Conservation (phyloP, 176 grass and related monocot genomes). For the Aegilops speltoides region DNA sequence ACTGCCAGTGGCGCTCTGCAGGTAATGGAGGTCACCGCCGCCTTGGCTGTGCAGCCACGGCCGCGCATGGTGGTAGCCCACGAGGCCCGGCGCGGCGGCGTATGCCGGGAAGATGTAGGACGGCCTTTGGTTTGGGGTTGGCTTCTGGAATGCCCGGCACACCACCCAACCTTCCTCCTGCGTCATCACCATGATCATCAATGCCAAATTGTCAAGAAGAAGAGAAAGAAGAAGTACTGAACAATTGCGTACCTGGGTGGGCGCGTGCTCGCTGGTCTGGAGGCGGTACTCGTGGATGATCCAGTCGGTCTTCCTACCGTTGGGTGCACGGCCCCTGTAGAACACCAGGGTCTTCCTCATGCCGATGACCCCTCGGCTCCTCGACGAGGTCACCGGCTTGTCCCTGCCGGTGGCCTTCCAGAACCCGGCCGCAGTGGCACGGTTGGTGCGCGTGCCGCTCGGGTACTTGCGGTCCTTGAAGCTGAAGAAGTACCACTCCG, state of each 20-base stretch:
- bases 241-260: background rate
- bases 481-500: conserved; percentile 79
- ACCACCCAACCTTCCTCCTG: conserved; percentile 98
- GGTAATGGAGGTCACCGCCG: conserved; percentile 5
- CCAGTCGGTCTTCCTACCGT: conserved; percentile 33
- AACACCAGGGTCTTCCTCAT: conserved; percentile 90
- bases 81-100: background rate
- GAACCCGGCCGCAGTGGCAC: conserved; percentile 75
- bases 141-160: conserved; percentile 80
- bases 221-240: background rate
- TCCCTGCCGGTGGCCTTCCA: conserved; percentile 94
- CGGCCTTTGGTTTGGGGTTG: conserved; percentile 43
- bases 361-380: conserved; percentile 46
- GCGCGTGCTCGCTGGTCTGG: conserved; percentile 11
- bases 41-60: background rate
- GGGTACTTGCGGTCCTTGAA: conserved; percentile 84
- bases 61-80: conserved; percentile 21
- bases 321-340: conserved; percentile 72
- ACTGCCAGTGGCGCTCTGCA: background rate
- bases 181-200: background rate
- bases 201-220: background rate
- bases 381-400: conserved; percentile 61
- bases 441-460: conserved; percentile 75
- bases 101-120: conserved; percentile 34
- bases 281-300: conserved; percentile 16